Evolutionary conservation across 202 grass and related monocot species (phyloP), one percentile per base, ranked within the genome.

Genomic region (Zoysia matrella): DNA sequence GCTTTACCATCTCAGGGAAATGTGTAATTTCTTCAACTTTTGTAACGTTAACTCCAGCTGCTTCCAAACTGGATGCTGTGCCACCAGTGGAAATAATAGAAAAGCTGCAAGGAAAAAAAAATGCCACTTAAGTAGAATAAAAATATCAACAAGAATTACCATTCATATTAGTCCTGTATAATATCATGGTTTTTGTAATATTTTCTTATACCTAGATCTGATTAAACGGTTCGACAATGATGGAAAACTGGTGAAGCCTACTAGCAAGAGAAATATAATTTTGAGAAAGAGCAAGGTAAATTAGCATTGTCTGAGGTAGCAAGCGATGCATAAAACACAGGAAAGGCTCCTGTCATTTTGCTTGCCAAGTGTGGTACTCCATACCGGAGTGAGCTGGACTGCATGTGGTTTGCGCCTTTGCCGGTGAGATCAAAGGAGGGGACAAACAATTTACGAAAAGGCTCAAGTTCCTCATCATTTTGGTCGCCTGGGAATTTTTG

Each of bases 1-100:
- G n/a, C 7, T 46, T 57, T 89, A 97, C 94, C 94, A 97, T 94
- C 83, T 97, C 94, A 80, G 94, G 94, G 68, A 97, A 97, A 79
- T 94, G 73, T 48, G 94, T 97, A 51, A 97, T 89, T 62, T 94
- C 80, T 88, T 97, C 94, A 84, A 97, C 92, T 89, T 91, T 94
- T 18, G 89, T 97, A 14, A 94, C 94, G 79, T 87, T 79, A 36
- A 94, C 73, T 85, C 91, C 91, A 56, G 91, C 90, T 85, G 91
- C 77, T 88, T 94, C 86, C 77, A 98, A 72, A 80, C 84, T 84
- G 54, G 92, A 89, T 67, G 95, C 86, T 61, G 92, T 98, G 51
- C 92, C 92, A 16, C 95, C 92, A 41, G 95, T 98, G 61, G 95
- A 98, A 50, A 95, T 62, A 52, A 98, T 93, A 46, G 88, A 84